Percentiles rank a stretch among this genome's conserved stretches.
These are phyloP conservation scores for Laetiporus sulphureus DNA, from an alignment of 1,284 basidiomycete genomes.

Conservation along the genomic window DNA sequence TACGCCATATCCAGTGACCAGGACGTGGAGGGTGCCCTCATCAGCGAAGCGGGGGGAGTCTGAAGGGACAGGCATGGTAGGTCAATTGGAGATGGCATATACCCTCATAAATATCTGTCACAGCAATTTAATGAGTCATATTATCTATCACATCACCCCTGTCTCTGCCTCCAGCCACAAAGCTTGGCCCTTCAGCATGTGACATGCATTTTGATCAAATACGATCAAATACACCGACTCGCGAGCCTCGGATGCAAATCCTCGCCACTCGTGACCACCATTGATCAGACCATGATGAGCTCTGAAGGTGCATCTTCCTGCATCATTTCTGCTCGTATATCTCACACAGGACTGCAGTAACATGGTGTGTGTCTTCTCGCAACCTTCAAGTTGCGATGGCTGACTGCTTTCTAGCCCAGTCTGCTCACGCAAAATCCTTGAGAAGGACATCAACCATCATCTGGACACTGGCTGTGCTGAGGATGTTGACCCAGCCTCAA, in stretches of 20 bases:
- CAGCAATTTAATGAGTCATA: no score
- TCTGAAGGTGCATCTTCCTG: no score
- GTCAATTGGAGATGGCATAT: no score
- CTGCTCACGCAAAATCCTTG: slow-evolving; percentile 35
- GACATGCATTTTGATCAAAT: not conserved
- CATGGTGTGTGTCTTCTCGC: slow-evolving; percentile 1
- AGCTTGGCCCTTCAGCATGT: no score
- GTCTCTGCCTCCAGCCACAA: no score
- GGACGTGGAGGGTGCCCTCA: slow-evolving; percentile 5
- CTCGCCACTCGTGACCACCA: no score
- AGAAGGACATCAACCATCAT: slow-evolving; percentile 39
- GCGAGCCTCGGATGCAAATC: no score
- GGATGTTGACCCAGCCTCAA: slow-evolving; percentile 9
- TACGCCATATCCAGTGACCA: slow-evolving; percentile 12
- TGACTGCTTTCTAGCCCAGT: slow-evolving; percentile 30
- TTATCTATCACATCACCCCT: no score
- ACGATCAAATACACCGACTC: not conserved
- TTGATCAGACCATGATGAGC: no score
- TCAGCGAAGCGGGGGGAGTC: not conserved
- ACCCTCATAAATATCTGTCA: no score
- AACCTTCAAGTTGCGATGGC: not conserved
- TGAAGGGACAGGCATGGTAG: no score
- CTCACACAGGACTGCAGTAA: not conserved
- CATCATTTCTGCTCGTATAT: no score
- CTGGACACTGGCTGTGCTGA: slow-evolving; percentile 39